These are phyloP conservation scores for Fusarium denticulatum DNA, from an alignment of 2,329 filamentous ascomycete species.

Conservation along the genomic window DNA sequence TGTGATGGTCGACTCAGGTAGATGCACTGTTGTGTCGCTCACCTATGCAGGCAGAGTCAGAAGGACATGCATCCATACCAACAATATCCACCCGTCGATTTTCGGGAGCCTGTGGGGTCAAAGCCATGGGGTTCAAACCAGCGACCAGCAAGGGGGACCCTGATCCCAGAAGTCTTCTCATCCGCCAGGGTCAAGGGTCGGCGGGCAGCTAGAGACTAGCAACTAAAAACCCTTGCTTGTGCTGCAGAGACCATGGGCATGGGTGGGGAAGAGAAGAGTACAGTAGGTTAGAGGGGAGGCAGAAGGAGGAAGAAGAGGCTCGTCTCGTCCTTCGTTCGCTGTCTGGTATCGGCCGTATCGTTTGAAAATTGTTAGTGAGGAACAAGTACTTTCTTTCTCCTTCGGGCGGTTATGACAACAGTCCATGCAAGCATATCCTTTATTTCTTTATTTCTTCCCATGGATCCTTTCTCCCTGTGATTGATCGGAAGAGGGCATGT, in stretches of 20 bases:
- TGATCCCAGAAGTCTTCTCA: constrained; percentile 30
- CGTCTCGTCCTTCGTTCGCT: constrained; percentile 9
- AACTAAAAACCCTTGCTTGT: constrained; percentile 26
- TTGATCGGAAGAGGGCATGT: constrained; percentile 24
- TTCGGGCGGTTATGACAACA: constrained; percentile 26
- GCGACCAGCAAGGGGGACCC: constrained; percentile 27
- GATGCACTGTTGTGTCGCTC: background rate
- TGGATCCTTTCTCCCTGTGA: constrained; percentile 1
- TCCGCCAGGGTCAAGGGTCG: constrained; percentile 30
- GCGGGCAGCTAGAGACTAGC: constrained; percentile 21
- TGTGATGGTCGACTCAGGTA: background rate
- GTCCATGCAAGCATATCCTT: constrained; percentile 16
- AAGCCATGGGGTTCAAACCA: constrained; percentile 27
- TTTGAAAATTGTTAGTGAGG: constrained; percentile 44
- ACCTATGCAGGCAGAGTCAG: constrained; percentile 23
- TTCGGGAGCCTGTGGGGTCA: constrained; percentile 37
- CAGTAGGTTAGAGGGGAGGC: background rate
- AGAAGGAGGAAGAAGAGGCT: constrained; percentile 24
- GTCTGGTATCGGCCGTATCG: background rate
- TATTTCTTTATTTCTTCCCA: background rate
- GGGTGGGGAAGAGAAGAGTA: constrained; percentile 10
- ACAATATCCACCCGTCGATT: constrained; percentile 30
- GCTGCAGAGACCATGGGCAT: constrained; percentile 7
- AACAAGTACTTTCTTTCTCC: constrained; percentile 30
- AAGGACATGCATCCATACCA: constrained; percentile 32